These are phyloP conservation scores for Cyberlindnera americana DNA, from an alignment of 805 yeast species.

Conservation along the genomic window DNA sequence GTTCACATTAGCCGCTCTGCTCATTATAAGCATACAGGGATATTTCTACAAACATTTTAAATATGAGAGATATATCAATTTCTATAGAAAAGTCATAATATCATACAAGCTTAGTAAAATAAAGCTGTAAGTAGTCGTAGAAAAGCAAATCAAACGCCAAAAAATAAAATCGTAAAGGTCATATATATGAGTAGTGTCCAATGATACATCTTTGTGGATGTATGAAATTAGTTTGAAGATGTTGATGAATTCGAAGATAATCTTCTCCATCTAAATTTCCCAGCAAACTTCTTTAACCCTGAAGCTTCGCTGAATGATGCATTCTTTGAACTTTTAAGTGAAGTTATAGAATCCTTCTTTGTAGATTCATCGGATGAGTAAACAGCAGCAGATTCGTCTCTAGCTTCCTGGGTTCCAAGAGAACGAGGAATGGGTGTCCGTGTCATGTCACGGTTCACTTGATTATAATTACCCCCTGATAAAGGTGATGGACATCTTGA, in stretches of 20 bases:
- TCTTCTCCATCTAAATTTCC: constrained; percentile 29
- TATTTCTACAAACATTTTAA: too few relatives aligned
- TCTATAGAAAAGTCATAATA: too few relatives aligned
- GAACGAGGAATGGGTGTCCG: constrained; percentile 14
- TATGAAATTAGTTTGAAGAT: constrained; percentile 17
- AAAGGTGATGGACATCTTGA: constrained; percentile 21
- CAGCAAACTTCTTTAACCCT: constrained; percentile 28
- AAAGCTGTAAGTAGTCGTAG: too few relatives aligned
- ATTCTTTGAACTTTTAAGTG: constrained; percentile 3
- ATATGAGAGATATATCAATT: too few relatives aligned
- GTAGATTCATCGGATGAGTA: constrained; percentile 15
- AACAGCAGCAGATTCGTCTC: constrained; percentile 1
- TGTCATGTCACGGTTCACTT: constrained; percentile 3
- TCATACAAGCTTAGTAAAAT: too few relatives aligned
- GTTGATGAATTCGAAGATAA: constrained; percentile 27
- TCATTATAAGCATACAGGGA: too few relatives aligned
- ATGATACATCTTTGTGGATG: too few relatives aligned
- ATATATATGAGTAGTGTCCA: too few relatives aligned
- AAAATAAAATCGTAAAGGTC: constrained; percentile 1
- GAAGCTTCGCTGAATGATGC: constrained; percentile 17
- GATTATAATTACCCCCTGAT: constrained; percentile 8
- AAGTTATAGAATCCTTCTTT: constrained; percentile 12
- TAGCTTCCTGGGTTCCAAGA: neutral
- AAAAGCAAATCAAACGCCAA: neutral
- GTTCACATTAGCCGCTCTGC: too few relatives aligned